Percentiles rank a stretch among this genome's conserved stretches.
Conservation (phyloP, 345 rosid genomes). For the Leavenworthia alabamica region DNA sequence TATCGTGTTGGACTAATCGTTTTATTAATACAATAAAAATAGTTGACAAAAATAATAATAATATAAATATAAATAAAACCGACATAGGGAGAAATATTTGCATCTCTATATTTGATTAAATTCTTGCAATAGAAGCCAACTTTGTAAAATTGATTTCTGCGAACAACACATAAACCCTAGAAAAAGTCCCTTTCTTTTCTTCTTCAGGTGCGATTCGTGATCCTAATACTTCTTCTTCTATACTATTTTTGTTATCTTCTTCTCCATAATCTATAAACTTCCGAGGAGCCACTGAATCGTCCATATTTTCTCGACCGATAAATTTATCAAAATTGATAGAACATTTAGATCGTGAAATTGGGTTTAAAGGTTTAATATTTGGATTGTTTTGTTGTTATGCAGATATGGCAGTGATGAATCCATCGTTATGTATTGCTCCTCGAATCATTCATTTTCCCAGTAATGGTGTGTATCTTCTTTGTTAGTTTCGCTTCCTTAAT, state of each 20-base stretch:
- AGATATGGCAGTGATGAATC: conserved; percentile 23
- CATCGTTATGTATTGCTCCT: conserved; percentile 23
- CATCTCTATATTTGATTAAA: background rate
- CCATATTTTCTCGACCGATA: background rate
- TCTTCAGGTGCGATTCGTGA: conserved; percentile 8
- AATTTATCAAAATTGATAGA: background rate
- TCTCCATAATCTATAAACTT: conserved; percentile 1
- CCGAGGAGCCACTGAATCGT: background rate
- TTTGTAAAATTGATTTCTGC: background rate
- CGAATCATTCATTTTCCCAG: background rate
- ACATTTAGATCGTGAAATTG: background rate
- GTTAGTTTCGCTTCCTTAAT: background rate
- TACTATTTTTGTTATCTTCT: background rate
- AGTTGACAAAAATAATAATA: too few species aligned
- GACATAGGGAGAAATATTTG: background rate
- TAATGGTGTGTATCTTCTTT: conserved; percentile 12
- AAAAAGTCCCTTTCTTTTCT: background rate
- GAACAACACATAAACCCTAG: conserved; percentile 24
- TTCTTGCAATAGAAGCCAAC: conserved; percentile 25
- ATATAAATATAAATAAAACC: conserved; percentile 7
- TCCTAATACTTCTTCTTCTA: background rate
- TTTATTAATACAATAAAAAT: too few species aligned
- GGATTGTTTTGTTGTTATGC: background rate
- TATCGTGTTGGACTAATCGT: too few species aligned
- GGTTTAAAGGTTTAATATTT: conserved; percentile 4